These are phyloP conservation scores for Hortiboletus flavorubellus DNA, from an alignment of 768 basidiomycete species.

Conservation along the genomic window DNA sequence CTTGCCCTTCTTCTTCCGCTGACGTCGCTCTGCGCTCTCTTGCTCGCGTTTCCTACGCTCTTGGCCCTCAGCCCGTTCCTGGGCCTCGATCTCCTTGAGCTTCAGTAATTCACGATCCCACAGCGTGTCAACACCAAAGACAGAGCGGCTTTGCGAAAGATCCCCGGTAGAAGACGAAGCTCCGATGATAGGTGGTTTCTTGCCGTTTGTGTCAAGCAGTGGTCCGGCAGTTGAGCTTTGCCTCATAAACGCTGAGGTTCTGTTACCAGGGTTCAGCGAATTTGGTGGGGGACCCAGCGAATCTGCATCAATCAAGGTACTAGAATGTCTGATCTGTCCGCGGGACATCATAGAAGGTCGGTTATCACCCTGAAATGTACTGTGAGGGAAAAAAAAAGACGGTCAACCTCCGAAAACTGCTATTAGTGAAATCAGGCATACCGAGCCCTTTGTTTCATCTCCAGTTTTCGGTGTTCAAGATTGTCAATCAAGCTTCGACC, in stretches of 20 bases:
- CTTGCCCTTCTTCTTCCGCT: constrained; percentile 37
- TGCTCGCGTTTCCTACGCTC: constrained; percentile 45
- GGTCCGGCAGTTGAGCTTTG: constrained; percentile 60
- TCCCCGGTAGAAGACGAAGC: constrained; percentile 31
- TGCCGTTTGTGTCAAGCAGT: constrained; percentile 60
- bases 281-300: constrained; percentile 50
- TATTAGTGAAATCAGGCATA: constrained; percentile 34
- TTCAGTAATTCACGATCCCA: constrained; percentile 90
- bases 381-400: constrained; percentile 27
- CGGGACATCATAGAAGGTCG: constrained; percentile 94
- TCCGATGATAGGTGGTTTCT: constrained; percentile 30
- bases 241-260: constrained; percentile 40
- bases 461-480: constrained; percentile 76
- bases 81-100: constrained; percentile 70
- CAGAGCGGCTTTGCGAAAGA: constrained; percentile 58
- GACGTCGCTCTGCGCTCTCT: constrained; percentile 39
- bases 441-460: constrained; percentile 83
- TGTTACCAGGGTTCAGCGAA: constrained; percentile 44
- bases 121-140: constrained; percentile 90
- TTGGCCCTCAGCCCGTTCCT: constrained; percentile 58
- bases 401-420: constrained; percentile 2
- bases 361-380: constrained; percentile 85
- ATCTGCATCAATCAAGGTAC: constrained; percentile 73
- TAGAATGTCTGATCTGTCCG: constrained; percentile 46
- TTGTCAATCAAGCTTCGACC: constrained; percentile 91